A percentile compares a stretch with the other conserved stretches of the same genome.
These are phyloP conservation scores for Calonectria naviculata DNA, from an alignment of 2,329 filamentous ascomycete genomes.

Conservation along the genomic window DNA sequence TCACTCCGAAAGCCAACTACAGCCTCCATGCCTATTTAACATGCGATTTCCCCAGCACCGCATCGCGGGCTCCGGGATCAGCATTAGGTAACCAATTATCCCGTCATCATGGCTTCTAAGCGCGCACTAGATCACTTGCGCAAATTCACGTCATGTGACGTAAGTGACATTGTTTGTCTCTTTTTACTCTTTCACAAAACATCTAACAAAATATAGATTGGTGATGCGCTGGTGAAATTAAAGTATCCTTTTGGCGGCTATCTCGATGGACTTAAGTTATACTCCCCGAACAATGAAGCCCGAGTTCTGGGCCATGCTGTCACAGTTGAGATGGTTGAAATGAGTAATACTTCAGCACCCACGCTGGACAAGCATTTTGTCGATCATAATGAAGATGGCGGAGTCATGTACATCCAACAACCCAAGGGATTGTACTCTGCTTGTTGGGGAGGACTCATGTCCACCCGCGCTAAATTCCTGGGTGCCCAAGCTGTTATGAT, in stretches of 20 bases:
- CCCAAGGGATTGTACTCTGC: conserved; percentile 39
- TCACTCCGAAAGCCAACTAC: too few species aligned
- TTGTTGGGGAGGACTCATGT: conserved; percentile 45
- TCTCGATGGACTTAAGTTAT: conserved; percentile 38
- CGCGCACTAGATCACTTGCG: background rate
- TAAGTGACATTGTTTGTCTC: background rate
- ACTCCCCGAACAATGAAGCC: conserved; percentile 29
- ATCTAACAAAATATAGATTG: conserved; percentile 23
- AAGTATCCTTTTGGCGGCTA: conserved; percentile 42
- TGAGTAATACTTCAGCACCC: conserved; percentile 37
- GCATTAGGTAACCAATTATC: background rate
- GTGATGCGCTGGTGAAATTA: conserved; percentile 43
- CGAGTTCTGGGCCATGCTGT: conserved; percentile 41
- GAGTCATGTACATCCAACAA: conserved; percentile 44
- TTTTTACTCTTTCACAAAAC: too few species aligned
- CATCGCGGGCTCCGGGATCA: too few species aligned
- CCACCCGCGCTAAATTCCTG: conserved; percentile 40
- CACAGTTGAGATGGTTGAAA: conserved; percentile 43
- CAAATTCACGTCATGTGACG: conserved; percentile 17
- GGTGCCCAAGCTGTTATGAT: conserved; percentile 41
- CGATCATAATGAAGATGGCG: conserved; percentile 36
- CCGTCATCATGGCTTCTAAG: conserved; percentile 4
- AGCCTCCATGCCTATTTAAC: too few species aligned
- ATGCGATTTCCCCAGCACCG: background rate
- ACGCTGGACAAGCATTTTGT: conserved; percentile 42